A percentile compares a stretch with the other conserved stretches of the same genome.
phyloP scores from a whole-genome alignment of 805 yeast species.

The Candida koratica region DNA sequence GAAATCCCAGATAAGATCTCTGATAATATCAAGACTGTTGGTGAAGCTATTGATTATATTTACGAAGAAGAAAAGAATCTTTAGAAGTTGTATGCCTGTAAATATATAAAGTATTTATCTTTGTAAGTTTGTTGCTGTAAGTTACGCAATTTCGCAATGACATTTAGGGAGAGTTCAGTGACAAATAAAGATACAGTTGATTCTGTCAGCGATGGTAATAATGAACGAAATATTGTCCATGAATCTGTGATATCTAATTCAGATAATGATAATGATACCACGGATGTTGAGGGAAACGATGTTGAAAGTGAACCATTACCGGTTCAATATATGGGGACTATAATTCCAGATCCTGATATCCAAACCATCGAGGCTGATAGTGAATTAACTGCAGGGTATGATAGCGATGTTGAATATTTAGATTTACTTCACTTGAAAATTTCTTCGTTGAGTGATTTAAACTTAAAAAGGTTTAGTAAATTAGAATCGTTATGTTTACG shows the following conservation, averaged over 20 bases:
- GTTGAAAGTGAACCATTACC: conserved; percentile 34
- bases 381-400: conserved; percentile 56
- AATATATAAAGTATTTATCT: conserved; percentile 5
- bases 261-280: no score
- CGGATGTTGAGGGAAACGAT: background rate
- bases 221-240: no score
- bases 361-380: conserved; percentile 66
- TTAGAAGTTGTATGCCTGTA: conserved; percentile 14
- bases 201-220: conserved; percentile 17
- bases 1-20: conserved; percentile 88
- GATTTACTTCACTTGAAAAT: conserved; percentile 72
- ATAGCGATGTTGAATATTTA: conserved; percentile 54
- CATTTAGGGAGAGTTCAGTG: no score
- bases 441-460: conserved; percentile 55
- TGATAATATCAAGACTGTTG: conserved; percentile 89
- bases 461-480: conserved; percentile 51
- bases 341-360: conserved; percentile 41
- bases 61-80: conserved; percentile 54
- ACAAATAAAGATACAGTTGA: no score
- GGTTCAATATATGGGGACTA: conserved; percentile 41
- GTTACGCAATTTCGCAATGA: no score
- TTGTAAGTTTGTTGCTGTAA: no score
- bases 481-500: conserved; percentile 68
- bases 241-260: no score
- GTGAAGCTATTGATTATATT: conserved; percentile 88